Percentiles rank a stretch among this genome's conserved stretches.
These are phyloP conservation scores for Cenchrus americanus DNA, from an alignment of 176 grass and related monocot species.

Conservation along the genomic window DNA sequence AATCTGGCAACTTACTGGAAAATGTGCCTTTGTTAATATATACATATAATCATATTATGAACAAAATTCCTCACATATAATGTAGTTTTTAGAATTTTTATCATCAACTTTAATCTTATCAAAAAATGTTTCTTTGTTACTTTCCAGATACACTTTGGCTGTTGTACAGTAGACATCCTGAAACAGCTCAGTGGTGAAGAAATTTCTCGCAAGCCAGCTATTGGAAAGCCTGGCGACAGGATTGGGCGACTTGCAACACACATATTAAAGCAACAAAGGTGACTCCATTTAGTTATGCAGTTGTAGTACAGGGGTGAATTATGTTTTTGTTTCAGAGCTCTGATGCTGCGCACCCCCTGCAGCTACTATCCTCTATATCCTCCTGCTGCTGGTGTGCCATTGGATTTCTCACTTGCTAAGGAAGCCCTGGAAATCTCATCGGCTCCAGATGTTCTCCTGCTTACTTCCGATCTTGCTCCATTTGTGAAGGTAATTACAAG, in stretches of 20 bases:
- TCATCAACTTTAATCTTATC: conserved; percentile 4
- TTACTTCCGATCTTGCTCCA: conserved; percentile 92
- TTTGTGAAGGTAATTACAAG: conserved; percentile 79
- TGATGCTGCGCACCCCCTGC: conserved; percentile 24
- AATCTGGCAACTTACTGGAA: conserved; percentile 16
- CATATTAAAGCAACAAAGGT: conserved; percentile 84
- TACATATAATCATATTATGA: neutral
- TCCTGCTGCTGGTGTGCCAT: conserved; percentile 70
- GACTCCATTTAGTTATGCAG: conserved; percentile 28
- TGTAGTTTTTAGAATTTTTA: neutral
- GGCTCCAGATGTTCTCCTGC: conserved; percentile 77
- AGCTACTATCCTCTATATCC: conserved; percentile 93
- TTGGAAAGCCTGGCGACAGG: conserved; percentile 55
- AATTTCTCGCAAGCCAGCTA: conserved; percentile 71
- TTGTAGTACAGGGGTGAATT: neutral
- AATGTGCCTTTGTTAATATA: neutral
- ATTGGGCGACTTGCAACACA: conserved; percentile 80
- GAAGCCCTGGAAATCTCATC: conserved; percentile 71
- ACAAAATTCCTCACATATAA: neutral
- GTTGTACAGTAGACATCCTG: conserved; percentile 88
- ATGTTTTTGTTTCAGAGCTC: conserved; percentile 29
- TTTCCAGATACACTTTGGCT: conserved; percentile 77
- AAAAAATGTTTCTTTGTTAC: conserved; percentile 33
- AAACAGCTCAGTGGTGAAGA: conserved; percentile 94
- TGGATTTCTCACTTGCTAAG: conserved; percentile 81